A percentile compares a stretch with the other conserved stretches of the same genome.
Conservation (phyloP, 2,329 filamentous ascomycete genomes). For the Colletotrichum chrysophilum region DNA sequence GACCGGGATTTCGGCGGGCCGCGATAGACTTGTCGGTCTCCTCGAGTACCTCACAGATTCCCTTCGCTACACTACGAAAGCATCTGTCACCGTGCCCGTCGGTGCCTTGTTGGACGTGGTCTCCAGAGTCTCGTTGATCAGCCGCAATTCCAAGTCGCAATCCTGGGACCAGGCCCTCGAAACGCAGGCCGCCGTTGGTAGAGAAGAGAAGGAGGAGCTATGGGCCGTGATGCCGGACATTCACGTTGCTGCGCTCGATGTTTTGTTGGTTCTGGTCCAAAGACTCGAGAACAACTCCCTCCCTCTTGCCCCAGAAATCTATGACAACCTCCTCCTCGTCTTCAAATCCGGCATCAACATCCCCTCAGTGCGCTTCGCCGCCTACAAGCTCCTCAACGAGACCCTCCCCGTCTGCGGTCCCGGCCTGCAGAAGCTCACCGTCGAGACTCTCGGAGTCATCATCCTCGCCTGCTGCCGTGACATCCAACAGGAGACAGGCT, state of each 20-base stretch:
- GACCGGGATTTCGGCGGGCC: constrained; percentile 76
- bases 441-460: constrained; percentile 66
- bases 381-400: constrained; percentile 64
- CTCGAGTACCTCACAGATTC: constrained; percentile 69
- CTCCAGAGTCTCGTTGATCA: constrained; percentile 72
- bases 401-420: constrained; percentile 69
- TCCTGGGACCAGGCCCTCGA: constrained; percentile 58
- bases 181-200: constrained; percentile 73
- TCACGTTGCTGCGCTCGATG: constrained; percentile 71
- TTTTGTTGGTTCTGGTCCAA: constrained; percentile 62
- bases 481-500: constrained; percentile 61
- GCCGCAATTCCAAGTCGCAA: constrained; percentile 54
- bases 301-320: constrained; percentile 65
- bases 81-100: constrained; percentile 70
- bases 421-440: constrained; percentile 68
- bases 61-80: constrained; percentile 68
- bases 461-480: constrained; percentile 77
- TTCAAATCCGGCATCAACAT: constrained; percentile 64
- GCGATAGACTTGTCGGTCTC: constrained; percentile 71
- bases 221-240: constrained; percentile 76
- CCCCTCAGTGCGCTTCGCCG: constrained; percentile 60
- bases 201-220: constrained; percentile 82
- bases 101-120: constrained; percentile 72
- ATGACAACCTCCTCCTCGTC: constrained; percentile 76
- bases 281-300: constrained; percentile 64